phyloP scores from a whole-genome alignment of 768 basidiomycete genomes.

The Suillus tomentosus region DNA sequence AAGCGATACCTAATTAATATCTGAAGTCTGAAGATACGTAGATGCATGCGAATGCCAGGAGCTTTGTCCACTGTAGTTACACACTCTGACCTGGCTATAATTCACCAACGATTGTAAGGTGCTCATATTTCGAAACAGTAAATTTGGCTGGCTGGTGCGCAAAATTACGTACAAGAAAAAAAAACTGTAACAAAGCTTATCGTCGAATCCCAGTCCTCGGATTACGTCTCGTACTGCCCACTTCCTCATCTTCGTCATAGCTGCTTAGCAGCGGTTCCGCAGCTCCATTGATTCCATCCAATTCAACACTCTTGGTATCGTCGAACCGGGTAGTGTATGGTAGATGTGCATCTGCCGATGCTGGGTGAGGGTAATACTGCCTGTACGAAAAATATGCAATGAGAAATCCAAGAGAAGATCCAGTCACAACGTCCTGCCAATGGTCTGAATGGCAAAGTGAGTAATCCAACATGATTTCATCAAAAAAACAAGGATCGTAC shows the following conservation, averaged over 20 bases:
- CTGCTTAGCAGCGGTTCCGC: background rate
- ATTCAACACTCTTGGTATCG: slow-evolving; percentile 16
- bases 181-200: background rate
- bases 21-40: background rate
- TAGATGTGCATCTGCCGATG: slow-evolving; percentile 55
- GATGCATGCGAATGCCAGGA: background rate
- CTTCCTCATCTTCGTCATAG: slow-evolving; percentile 6
- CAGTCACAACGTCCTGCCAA: slow-evolving; percentile 87
- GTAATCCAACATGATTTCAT: background rate
- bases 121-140: background rate
- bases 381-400: slow-evolving; percentile 78
- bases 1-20: background rate
- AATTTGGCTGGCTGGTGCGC: background rate
- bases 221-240: background rate
- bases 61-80: background rate
- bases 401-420: slow-evolving; percentile 70
- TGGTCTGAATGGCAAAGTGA: slow-evolving; percentile 58
- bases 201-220: slow-evolving; percentile 3
- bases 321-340: slow-evolving; percentile 73
- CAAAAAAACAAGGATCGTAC: slow-evolving; percentile 40
- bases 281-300: background rate
- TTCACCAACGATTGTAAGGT: background rate
- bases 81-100: background rate
- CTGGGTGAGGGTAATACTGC: slow-evolving; percentile 76
- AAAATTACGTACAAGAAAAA: background rate